These are phyloP conservation scores for Xylariales sp. DNA, from an alignment of 2,329 filamentous ascomycete species.

Conservation along the genomic window DNA sequence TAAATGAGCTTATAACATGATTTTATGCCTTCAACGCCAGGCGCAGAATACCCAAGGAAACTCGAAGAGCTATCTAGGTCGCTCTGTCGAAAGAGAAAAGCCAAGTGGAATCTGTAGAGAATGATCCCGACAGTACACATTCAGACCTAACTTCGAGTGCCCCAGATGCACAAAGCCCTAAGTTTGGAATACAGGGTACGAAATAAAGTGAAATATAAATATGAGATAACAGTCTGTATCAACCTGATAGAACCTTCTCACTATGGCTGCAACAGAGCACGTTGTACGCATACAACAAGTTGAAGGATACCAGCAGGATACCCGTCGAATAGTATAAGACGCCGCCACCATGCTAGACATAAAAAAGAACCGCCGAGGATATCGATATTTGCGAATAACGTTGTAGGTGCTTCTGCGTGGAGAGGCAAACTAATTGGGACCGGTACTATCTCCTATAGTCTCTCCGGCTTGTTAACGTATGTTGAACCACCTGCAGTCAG, in stretches of 20 bases:
- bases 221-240: not conserved
- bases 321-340: slow-evolving; percentile 2
- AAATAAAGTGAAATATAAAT: not conserved
- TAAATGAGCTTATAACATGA: too few species aligned
- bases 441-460: slow-evolving; percentile 1
- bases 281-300: not conserved
- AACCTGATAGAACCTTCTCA: not conserved
- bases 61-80: too few species aligned
- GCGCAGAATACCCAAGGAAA: too few species aligned
- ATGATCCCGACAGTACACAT: too few species aligned
- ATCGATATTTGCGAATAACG: not conserved
- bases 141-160: not conserved
- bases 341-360: slow-evolving; percentile 7
- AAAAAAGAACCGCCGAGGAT: not conserved
- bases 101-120: too few species aligned
- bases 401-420: not conserved
- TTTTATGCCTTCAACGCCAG: too few species aligned
- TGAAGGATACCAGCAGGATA: not conserved
- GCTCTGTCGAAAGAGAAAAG: too few species aligned
- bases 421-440: not conserved
- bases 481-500: not conserved
- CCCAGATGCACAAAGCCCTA: not conserved
- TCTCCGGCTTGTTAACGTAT: slow-evolving; percentile 4
- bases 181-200: not conserved
- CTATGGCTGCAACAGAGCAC: not conserved